Base-by-base conservation (phyloP, 2,329 filamentous ascomycete species). In the Ceratocystis albifundus region DNA sequence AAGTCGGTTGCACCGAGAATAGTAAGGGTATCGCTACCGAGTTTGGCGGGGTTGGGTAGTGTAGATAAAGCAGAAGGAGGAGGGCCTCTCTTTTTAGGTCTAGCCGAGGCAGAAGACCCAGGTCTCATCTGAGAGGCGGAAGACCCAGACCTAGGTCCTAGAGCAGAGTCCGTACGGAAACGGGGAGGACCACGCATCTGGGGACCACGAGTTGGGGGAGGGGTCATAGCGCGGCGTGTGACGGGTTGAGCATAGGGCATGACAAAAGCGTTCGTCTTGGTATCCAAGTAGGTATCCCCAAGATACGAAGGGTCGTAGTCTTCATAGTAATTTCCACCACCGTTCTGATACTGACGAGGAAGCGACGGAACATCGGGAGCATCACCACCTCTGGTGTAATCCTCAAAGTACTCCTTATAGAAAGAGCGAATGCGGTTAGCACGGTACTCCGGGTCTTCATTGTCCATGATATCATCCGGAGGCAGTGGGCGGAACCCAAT, bases 321-420 rank as follows among this genome's bases (percentile, higher is more conserved):
- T 71, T 92, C 88, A 69, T 89, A 87, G 75, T 92, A 89, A 32
- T 45, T 50, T 12, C 45, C 46, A 71, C 32, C 71, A 70, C 25
- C 70, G 70, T 48, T 71, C 69, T 66, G 68, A 69, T 73, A 70
- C 70, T 73, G 53, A 55, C 70, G 53, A 10, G 75, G 77, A 71
- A 80, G 70, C 1, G 77, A 76, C 30, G 78, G 79, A n/a, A 76
- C 71, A 4, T 74, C 70, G 75, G 71, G 71, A 7, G 69, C 70
- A 48, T 71, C 70, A 1, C 41, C 41, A 41, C 48, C 44, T 53
- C 76, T 75, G 73, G 85, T 89, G 68, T 80, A 84, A 53, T 96
- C 93, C 70, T 97, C 94, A 71, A 99, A 99, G 78, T 99, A 99
- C 74, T 99, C 94, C 79, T 96, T 96, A 80, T 99, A 99, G 79